phyloP scores from a whole-genome alignment of 495 filamentous ascomycete genomes.

The Talaromyces borbonicus region DNA sequence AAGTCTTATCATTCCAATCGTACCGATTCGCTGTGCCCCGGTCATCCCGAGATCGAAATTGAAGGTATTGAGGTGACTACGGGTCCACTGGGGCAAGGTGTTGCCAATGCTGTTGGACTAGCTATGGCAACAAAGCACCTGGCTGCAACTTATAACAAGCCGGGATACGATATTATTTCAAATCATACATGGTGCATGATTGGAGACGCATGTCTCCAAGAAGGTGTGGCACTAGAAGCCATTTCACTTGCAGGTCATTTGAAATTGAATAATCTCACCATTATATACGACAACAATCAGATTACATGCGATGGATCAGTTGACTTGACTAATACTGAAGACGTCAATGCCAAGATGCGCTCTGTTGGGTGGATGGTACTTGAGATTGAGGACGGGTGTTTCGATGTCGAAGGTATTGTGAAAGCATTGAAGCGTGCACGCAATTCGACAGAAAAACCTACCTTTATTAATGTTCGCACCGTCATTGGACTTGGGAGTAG shows the following conservation, averaged over 20 bases:
- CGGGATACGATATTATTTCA: slow-evolving; percentile 35
- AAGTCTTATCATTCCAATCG: slow-evolving; percentile 48
- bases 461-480: slow-evolving; percentile 50
- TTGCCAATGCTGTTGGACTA: slow-evolving; percentile 50
- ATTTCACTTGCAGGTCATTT: slow-evolving; percentile 46
- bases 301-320: slow-evolving; percentile 47
- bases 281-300: slow-evolving; percentile 54
- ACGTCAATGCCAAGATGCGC: slow-evolving; percentile 49
- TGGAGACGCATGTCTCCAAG: slow-evolving; percentile 50
- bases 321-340: slow-evolving; percentile 46
- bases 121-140: slow-evolving; percentile 51
- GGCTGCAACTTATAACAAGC: slow-evolving; percentile 42
- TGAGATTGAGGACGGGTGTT: slow-evolving; percentile 43
- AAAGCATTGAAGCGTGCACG: slow-evolving; percentile 35
- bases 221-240: slow-evolving; percentile 50
- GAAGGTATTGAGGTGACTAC: slow-evolving; percentile 55
- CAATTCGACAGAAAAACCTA: slow-evolving; percentile 37
- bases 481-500: slow-evolving; percentile 45
- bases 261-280: slow-evolving; percentile 42
- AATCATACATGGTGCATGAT: slow-evolving; percentile 47
- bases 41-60: slow-evolving; percentile 53
- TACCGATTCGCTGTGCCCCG: slow-evolving; percentile 43
- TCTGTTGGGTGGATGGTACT: slow-evolving; percentile 50
- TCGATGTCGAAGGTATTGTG: slow-evolving; percentile 43
- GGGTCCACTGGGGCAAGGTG: slow-evolving; percentile 49